phyloP scores from a whole-genome alignment of 345 rosid genomes.

The Citrus sp. region DNA sequence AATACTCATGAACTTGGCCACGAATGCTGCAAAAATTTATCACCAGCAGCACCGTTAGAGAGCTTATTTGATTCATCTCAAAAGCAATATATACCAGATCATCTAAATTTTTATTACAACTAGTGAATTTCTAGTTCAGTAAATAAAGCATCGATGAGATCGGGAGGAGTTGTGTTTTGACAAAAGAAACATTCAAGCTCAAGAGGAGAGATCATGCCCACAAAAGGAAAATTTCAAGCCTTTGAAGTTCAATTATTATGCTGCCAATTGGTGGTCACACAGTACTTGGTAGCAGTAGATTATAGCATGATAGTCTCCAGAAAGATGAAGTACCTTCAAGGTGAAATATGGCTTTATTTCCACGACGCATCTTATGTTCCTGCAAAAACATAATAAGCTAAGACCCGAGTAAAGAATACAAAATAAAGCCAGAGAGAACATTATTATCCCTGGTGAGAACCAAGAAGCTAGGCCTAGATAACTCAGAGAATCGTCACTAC shows the following conservation, averaged over 20 bases:
- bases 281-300: background rate
- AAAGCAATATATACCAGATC: background rate
- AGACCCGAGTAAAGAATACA: background rate
- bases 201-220: background rate
- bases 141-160: no score
- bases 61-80: background rate
- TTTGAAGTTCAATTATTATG: background rate
- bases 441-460: background rate
- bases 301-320: background rate
- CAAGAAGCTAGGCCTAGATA: background rate
- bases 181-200: background rate
- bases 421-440: background rate
- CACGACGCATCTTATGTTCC: constrained; percentile 86
- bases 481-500: background rate
- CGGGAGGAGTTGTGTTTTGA: background rate
- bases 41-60: background rate
- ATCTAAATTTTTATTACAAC: background rate
- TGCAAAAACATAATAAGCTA: constrained; percentile 28
- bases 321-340: constrained; percentile 60
- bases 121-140: background rate
- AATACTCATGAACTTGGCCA: constrained; percentile 94
- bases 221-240: background rate
- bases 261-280: background rate
- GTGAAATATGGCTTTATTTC: constrained; percentile 94
- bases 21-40: constrained; percentile 58